Base-by-base conservation (phyloP, 257 asterid genomes). In the Vinca minor region DNA sequence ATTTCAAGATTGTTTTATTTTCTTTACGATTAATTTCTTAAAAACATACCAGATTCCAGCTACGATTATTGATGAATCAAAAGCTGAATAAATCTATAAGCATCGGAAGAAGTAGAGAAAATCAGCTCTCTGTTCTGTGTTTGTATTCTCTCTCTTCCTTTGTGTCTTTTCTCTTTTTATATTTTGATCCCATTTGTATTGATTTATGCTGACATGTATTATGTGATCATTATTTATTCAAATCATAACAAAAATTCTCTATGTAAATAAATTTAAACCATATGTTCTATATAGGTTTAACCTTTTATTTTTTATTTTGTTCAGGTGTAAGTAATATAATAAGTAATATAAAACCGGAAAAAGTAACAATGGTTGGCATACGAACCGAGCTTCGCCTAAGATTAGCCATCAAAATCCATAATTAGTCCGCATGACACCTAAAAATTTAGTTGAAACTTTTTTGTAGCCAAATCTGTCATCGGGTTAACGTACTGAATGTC, bases 21-120 rank as follows among this genome's bases (percentile, higher is more conserved):
- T 13, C 35, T 26, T 0, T 5, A 0, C 1, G 65, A 64, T 74
- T 7, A 64, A 49, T 76, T 52, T 73, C 76, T 76, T 72, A 71
- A 77, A 71, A 71, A 68, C 94, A 63, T 88, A 91, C 98, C 98
- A 58, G 86, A 76, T 78, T 78, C 76, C 78, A 75, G 85, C 73
- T 72, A 73, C 69, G 75, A 47, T 71, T 77, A 71, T 56, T 23
- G 48, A 65, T 82, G 82, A 86, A 80, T 82, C 83, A 83, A 75
- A 78, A 74, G 44, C 32, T 29, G 4, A 57, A 77, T 66, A 75
- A 84, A 86, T 83, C 87, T 71, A 66, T 69, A 77, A 83, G 83
- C 88, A 84, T 84, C 71, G 62, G 83, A 82, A 69, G 81, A 65
- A 72, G 82, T 26, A 56, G 77, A 69, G 74, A 82, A 78, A 74